A percentile compares a stretch with the other conserved stretches of the same genome.
Evolutionary conservation across 148 eudicot species (phyloP).

Genomic region (Fagopyrum esculentum): DNA sequence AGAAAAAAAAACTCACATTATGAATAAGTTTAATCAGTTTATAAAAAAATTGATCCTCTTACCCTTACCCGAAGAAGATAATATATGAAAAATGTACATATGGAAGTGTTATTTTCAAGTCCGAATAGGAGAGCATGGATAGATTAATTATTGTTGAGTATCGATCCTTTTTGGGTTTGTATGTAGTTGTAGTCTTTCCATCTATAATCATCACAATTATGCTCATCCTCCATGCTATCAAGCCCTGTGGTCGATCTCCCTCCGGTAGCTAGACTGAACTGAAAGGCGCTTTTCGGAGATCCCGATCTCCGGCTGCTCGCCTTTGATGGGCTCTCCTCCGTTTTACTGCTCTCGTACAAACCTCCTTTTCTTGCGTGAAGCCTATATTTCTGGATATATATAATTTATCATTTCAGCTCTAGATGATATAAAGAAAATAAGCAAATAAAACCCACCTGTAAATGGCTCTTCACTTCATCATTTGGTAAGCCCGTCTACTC

Average conservation of each 20-base stretch:
- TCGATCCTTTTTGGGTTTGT: not conserved
- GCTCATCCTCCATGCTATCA: conserved; percentile 57
- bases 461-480: conserved; percentile 91
- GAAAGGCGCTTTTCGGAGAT: conserved; percentile 74
- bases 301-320: conserved; percentile 45
- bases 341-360: conserved; percentile 20
- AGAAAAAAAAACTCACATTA: not conserved
- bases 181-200: conserved; percentile 30
- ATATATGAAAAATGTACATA: not conserved
- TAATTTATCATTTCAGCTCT: not conserved
- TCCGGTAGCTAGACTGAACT: conserved; percentile 26
- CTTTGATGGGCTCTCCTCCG: conserved; percentile 32
- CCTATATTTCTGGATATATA: conserved; percentile 54
- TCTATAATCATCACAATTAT: conserved; percentile 42
- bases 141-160: not conserved
- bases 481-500: conserved; percentile 89
- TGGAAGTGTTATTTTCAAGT: not conserved
- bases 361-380: conserved; percentile 55
- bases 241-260: conserved; percentile 40
- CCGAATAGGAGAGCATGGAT: not conserved
- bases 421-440: not conserved
- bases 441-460: conserved; percentile 44
- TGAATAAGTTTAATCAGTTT: too few relatives aligned
- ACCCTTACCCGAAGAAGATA: not conserved
- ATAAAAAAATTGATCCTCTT: not conserved